Conservation (phyloP, 345 rosid genomes). For the Acer yangbiense region DNA sequence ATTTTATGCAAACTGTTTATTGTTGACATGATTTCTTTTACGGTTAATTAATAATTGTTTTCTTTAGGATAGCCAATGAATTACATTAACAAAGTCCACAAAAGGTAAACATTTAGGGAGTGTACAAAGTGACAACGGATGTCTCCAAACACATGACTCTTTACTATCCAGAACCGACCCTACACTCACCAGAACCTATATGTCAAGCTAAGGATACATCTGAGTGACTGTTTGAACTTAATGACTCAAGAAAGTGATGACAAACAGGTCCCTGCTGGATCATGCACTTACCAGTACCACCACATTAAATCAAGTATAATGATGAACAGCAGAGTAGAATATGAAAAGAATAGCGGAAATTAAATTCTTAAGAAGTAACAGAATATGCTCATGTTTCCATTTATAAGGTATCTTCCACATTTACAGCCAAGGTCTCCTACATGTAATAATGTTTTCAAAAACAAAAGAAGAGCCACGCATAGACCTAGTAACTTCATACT, state of each 20-base stretch:
- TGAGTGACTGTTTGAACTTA: background rate
- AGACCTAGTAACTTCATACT: background rate
- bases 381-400: background rate
- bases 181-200: background rate
- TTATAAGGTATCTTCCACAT: background rate
- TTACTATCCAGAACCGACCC: background rate
- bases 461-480: background rate
- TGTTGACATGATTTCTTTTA: background rate
- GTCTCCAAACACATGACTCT: slow-evolving; percentile 8
- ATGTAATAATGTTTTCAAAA: background rate
- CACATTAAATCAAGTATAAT: background rate
- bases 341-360: background rate
- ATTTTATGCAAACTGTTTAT: background rate
- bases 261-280: background rate
- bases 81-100: background rate
- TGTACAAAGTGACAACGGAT: background rate
- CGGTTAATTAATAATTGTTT: background rate
- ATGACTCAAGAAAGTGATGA: background rate
- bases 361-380: background rate
- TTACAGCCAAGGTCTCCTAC: background rate
- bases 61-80: background rate
- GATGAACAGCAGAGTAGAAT: background rate
- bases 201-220: background rate
- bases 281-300: background rate
- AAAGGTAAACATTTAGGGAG: background rate